These are phyloP conservation scores for Kodamaea fungicola DNA, from an alignment of 1,139 yeast species.

Conservation along the genomic window DNA sequence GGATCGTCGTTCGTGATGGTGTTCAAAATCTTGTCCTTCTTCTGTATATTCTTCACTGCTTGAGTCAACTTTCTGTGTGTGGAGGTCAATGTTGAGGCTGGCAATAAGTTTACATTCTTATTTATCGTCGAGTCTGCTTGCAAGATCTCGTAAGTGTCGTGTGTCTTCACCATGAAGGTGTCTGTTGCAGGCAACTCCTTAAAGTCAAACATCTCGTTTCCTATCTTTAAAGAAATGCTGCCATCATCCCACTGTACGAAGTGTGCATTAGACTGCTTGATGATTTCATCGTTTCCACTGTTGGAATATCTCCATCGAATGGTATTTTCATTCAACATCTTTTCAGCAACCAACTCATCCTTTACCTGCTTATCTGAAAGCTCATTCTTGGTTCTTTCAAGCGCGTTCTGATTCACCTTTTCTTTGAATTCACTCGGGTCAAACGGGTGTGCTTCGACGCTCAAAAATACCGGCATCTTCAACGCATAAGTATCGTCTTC, in stretches of 20 bases:
- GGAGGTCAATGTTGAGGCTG: constrained; percentile 79
- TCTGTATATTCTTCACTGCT: constrained; percentile 69
- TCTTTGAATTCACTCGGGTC: constrained; percentile 70
- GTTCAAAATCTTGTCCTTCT: constrained; percentile 52
- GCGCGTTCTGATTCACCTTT: constrained; percentile 47
- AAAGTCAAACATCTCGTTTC: constrained; percentile 83
- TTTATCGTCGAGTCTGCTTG: constrained; percentile 50
- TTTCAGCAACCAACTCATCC: constrained; percentile 47
- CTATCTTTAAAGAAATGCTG: constrained; percentile 75
- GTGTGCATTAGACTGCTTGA: constrained; percentile 85
- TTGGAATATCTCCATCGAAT: constrained; percentile 89
- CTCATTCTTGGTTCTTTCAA: constrained; percentile 32
- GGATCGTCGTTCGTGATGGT: constrained; percentile 87
- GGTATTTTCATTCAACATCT: constrained; percentile 72
- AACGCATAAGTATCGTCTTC: constrained; percentile 51
- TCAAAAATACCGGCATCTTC: constrained; percentile 77
- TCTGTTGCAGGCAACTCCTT: constrained; percentile 64
- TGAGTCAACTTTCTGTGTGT: constrained; percentile 79
- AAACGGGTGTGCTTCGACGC: constrained; percentile 82
- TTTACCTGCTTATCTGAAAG: constrained; percentile 34
- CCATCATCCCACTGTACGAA: constrained; percentile 96
- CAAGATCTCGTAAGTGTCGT: constrained; percentile 68
- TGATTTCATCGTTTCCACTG: constrained; percentile 58
- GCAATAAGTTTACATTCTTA: constrained; percentile 71
- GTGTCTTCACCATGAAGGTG: constrained; percentile 68